Base-by-base conservation (phyloP, 345 rosid species). In the Physaria fendleri region DNA sequence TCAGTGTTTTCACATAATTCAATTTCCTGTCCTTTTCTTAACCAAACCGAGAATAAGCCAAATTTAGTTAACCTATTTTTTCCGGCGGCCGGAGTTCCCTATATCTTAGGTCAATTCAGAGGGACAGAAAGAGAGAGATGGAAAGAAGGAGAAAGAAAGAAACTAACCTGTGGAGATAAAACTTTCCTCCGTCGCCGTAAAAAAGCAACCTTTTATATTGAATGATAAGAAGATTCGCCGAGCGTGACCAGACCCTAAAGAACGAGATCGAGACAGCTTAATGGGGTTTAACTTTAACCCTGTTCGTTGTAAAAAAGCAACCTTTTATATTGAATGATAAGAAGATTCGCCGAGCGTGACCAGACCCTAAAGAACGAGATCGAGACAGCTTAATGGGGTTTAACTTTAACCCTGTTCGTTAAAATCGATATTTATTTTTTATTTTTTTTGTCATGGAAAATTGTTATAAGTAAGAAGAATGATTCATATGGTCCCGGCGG, bases 251-350 rank as follows among this genome's bases (percentile, higher is more conserved):
- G 53, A 16, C 55, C 50, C 30, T 34, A 34, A 35, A 6, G 57
- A 57, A 49, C 33, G 30, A 50, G 66, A 67, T 47, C 28, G 35
- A 56, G 71, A 38, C 64, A 30, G 57, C 12, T 56, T 46, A 37
- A 56, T 10, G 54, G 4, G 46, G 13, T 25, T 25, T 25, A 25
- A 25, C 4, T 25, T n/a, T n/a, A n/a, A n/a, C n/a, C n/a, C n/a
- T n/a, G n/a, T n/a, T 61, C 37, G 47, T 43, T 50, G 68, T 15
- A 14, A 35, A 5, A 4, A 21, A 47, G 34, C 5, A 66, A 47
- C 49, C 42, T 33, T 45, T 59, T 33, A 6, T 11, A 50, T 59
- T 21, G 24, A 38, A 34, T 8, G 39, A 41, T n/a, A 14, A 65
- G 27, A 13, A 8, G 22, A 46, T 56, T 13, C 33, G 54, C 59